Conservation (phyloP, 345 rosid species). For the Schrenkiella parvula region DNA sequence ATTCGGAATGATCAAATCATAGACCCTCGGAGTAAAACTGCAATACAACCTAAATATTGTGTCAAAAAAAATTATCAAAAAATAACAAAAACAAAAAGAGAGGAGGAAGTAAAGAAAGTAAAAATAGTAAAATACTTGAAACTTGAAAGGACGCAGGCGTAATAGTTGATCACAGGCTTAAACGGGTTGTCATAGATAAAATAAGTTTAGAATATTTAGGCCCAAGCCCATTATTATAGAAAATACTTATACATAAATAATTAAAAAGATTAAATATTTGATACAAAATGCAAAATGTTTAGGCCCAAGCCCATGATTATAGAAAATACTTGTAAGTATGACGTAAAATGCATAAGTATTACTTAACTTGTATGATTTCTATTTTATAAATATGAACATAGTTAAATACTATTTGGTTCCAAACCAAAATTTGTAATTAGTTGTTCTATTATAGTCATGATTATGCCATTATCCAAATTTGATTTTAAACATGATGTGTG, state of each 20-base stretch:
- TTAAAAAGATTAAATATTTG: not conserved
- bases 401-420: not conserved
- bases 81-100: too few species aligned
- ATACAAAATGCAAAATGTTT: too few species aligned
- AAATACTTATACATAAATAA: not conserved
- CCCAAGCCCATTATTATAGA: not conserved
- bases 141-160: too few species aligned
- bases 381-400: too few species aligned
- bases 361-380: too few species aligned
- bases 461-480: not conserved
- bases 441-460: not conserved
- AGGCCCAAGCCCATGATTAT: too few species aligned
- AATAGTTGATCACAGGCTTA: not conserved
- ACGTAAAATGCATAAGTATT: too few species aligned
- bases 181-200: not conserved
- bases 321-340: too few species aligned
- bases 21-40: too few species aligned
- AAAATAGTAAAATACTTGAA: too few species aligned
- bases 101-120: too few species aligned
- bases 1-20: too few species aligned
- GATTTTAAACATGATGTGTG: not conserved
- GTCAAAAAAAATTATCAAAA: not conserved
- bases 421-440: not conserved
- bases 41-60: not conserved
- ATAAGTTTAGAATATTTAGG: not conserved